Evolutionary conservation across 2,329 filamentous ascomycete genomes (phyloP), one percentile per base, ranked within the genome.

Genomic region (Trichophyton rubrum): DNA sequence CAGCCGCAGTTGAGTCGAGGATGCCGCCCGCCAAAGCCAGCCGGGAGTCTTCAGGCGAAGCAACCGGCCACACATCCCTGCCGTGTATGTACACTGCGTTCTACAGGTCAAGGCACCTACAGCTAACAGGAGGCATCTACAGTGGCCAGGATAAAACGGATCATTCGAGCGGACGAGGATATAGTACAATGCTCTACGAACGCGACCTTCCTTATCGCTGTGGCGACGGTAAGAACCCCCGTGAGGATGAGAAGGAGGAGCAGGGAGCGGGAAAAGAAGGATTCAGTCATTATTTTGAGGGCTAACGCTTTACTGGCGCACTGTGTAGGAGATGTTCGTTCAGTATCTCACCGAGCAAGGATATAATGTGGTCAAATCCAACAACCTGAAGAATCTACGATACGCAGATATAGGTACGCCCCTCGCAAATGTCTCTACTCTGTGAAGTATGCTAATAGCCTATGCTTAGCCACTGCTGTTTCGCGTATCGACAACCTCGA

Each of bases 61-160:
- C 49, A 27, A 95, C 88, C 1, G 92, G 92, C 66, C 86, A 90
- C 65, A 88, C 88, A 22, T 87, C 89, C 66, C 82, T 97, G 35
- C 92, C 92, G 7, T 79, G 92, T 96, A 79, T 75, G 88, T 43
- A n/a, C 30, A 20, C 3, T 56, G 17, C 51, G 51, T 15, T 22
- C 11, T 57, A 40, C 55, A 22, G n/a, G 40, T 43, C 30, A 11
- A 47, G 43, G 43, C 24, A 30, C n/a, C 17, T 47, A 30, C 8
- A 11, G 24, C 49, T 53, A 24, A 24, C 30, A n/a, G 15, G 33
- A 20, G 11, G 2, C 17, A 6, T 47, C 3, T 53, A 45, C 68
- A 97, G 93, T 97, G 60, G 89, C 93, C 17, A 85, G 93, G 68
- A 89, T 99, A 62, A 96, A 96, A 77, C 96, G 95, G 77, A 96